A percentile compares a stretch with the other conserved stretches of the same genome.
Evolutionary conservation across 306 rosid genomes (phyloP).

Genomic region (Cucurbita maxima): DNA sequence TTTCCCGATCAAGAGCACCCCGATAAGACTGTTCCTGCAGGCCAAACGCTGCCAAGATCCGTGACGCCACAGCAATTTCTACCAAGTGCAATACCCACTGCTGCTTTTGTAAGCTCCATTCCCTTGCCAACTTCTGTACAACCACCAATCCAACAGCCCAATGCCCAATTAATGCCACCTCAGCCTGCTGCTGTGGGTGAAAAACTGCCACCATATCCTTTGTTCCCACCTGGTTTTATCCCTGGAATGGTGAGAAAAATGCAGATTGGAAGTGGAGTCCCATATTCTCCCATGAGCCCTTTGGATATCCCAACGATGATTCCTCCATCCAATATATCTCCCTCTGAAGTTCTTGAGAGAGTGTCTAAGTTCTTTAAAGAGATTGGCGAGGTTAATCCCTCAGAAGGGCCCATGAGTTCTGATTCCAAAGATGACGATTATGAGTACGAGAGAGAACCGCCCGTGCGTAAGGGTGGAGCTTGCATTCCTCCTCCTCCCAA

Average conservation of each 20-base stretch:
- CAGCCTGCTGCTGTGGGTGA: conserved; percentile 36
- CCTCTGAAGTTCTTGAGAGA: conserved; percentile 63
- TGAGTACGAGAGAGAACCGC: conserved; percentile 42
- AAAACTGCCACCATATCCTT: conserved; percentile 77
- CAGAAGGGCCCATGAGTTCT: conserved; percentile 68
- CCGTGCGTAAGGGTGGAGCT: conserved; percentile 75
- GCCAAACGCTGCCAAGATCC: conserved; percentile 40
- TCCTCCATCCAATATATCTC: conserved; percentile 46
- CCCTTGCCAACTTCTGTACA: conserved; percentile 56
- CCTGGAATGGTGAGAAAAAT: conserved; percentile 98
- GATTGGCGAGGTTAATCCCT: conserved; percentile 90
- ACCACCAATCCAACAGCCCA: conserved; percentile 42
- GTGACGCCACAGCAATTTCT: conserved; percentile 47
- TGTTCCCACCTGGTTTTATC: conserved; percentile 94
- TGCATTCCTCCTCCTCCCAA: conserved; percentile 91
- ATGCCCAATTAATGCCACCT: conserved; percentile 39
- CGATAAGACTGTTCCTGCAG: conserved; percentile 42
- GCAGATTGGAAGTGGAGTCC: conserved; percentile 98
- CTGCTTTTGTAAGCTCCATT: conserved; percentile 50
- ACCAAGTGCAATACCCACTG: conserved; percentile 40
- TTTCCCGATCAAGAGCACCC: conserved; percentile 49
- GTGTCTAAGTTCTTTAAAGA: conserved; percentile 85
- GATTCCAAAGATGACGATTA: conserved; percentile 62
- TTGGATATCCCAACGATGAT: conserved; percentile 66
- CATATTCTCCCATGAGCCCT: conserved; percentile 78